phyloP scores from a whole-genome alignment of 306 rosid species.

The Acmispon strigosus region DNA sequence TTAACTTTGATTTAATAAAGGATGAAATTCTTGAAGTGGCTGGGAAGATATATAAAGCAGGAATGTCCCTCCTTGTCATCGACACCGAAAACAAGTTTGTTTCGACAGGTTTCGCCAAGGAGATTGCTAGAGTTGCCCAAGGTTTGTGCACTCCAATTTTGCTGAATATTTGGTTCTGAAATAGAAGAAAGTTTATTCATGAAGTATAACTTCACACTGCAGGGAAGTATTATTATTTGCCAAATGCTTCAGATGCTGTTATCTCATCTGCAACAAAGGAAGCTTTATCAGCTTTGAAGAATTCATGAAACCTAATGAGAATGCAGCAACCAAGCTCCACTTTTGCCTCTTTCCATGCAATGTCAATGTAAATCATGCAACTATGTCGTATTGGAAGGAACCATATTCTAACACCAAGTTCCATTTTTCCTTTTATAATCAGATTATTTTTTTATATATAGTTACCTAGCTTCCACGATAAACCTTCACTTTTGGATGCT shows the following conservation, averaged over 20 bases:
- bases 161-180: background rate
- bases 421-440: background rate
- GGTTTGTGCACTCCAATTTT: conserved; percentile 44
- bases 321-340: background rate
- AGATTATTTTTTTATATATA: no score
- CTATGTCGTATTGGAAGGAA: conserved; percentile 5
- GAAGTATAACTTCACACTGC: conserved; percentile 16
- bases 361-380: conserved; percentile 1
- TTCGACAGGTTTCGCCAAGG: conserved; percentile 97
- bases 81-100: conserved; percentile 98
- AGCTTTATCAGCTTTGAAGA: conserved; percentile 73
- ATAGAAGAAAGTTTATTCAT: conserved; percentile 15
- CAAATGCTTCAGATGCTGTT: conserved; percentile 90
- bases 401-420: background rate
- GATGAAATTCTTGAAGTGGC: conserved; percentile 98
- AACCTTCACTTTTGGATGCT: no score
- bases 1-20: conserved; percentile 35
- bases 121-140: conserved; percentile 96
- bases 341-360: background rate
- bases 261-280: conserved; percentile 86
- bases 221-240: conserved; percentile 96
- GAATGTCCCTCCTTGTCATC: conserved; percentile 95
- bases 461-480: no score
- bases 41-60: conserved; percentile 87
- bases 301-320: conserved; percentile 37